Base-by-base conservation (phyloP, 1,284 basidiomycete species). In the Moesziomyces globuligerus region DNA sequence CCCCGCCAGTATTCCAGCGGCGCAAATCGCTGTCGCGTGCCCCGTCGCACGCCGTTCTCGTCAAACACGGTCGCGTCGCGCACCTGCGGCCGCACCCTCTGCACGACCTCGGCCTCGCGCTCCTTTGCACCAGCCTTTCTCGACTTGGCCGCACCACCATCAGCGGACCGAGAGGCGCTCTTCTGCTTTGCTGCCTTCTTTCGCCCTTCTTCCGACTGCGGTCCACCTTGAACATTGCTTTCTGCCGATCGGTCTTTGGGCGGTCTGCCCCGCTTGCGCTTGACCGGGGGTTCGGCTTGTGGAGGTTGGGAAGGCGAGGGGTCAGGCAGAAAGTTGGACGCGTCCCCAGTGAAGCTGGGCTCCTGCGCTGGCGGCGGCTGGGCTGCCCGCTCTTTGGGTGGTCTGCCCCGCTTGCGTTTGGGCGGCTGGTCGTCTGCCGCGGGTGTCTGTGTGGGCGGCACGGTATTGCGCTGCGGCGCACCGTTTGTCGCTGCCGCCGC, bases 1-100 rank as follows among this genome's bases (percentile, higher is more conserved):
- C 89, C 89, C n/a, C 92, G 88, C 96, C 96, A 98, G 85, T 87
- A 96, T 38, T 93, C 90, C 25, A 98, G 85, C 2, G 95, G 96
- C 44, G 85, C 85, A 75, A 89, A 89, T 15, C 89, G 88, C 51
- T 87, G 85, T 20, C 94, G 89, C 45, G 85, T 86, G 28, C 91
- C 89, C 43, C 91, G 88, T 8, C 94, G 89, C 3, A 91, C 85
- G 28, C 91, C 91, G 18, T 89, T 85, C 8, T 76, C 75, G 57
- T 75, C 70, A 36, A 53, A 45, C n/a, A 51, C 64, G 21, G 56
- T 58, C 18, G 54, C 53, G 8, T 64, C 55, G 36, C 42, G 45
- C 15, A 46, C 28, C 28, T 52, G 59, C 2, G 59, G 48, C 2
- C 47, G 67, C 36, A 76, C 62, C 25, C 41, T 50, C 23, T 76